These are phyloP conservation scores for Metschnikowia kofuensis DNA, from an alignment of 805 yeast species.

Conservation along the genomic window DNA sequence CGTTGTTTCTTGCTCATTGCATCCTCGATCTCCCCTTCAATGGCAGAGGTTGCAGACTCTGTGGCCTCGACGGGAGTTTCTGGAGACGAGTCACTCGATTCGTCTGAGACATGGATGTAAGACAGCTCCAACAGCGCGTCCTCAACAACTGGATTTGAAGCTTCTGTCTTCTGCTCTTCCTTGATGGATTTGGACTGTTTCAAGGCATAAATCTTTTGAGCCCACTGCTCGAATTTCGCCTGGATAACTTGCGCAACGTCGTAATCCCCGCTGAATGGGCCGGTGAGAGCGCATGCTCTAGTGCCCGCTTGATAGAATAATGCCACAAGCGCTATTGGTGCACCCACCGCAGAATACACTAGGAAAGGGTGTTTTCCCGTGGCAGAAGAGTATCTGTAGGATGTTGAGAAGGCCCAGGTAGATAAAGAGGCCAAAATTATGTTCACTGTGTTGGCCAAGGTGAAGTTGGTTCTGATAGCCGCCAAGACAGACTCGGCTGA, in stretches of 20 bases:
- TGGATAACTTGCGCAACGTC: not conserved
- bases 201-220: not conserved
- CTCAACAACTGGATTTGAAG: constrained; percentile 10
- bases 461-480: constrained; percentile 21
- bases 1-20: constrained; percentile 41
- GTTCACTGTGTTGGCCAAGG: constrained; percentile 30
- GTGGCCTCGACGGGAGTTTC: constrained; percentile 22
- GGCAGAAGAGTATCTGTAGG: constrained; percentile 55
- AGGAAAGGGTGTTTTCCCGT: constrained; percentile 70
- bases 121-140: constrained; percentile 36
- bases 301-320: constrained; percentile 13
- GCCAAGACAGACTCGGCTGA: constrained; percentile 12
- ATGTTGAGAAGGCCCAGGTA: constrained; percentile 49
- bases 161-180: not conserved
- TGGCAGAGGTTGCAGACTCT: constrained; percentile 17
- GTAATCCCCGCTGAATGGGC: constrained; percentile 5
- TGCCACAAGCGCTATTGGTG: constrained; percentile 35
- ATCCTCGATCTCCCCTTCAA: constrained; percentile 42
- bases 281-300: constrained; percentile 3
- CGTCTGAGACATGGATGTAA: constrained; percentile 42
- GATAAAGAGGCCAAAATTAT: constrained; percentile 41
- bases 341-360: constrained; percentile 57
- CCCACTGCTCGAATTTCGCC: constrained; percentile 1
- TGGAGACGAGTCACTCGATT: constrained; percentile 29
- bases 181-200: not conserved